Conservation (phyloP, 768 basidiomycete species). For the Tulasnella calospora region DNA sequence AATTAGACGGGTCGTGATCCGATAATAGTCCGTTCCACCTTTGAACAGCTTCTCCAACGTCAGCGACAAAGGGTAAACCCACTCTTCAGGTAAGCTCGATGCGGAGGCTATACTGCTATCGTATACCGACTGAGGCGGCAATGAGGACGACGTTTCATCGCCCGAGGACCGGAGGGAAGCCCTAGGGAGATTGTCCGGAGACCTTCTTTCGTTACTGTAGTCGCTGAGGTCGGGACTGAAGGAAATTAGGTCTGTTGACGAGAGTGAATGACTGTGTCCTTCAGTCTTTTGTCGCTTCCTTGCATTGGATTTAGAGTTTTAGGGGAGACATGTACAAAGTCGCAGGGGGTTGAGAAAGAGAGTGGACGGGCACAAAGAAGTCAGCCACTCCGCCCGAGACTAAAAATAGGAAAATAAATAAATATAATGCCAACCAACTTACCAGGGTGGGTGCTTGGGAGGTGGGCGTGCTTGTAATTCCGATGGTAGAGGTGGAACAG, state of each 20-base stretch:
- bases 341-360: background rate
- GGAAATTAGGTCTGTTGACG: background rate
- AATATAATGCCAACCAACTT: background rate
- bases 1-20: constrained; percentile 53
- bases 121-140: background rate
- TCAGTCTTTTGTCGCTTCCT: background rate
- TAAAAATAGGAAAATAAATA: background rate
- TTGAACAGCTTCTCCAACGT: constrained; percentile 58
- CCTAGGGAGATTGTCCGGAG: background rate
- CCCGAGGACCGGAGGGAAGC: background rate
- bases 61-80: constrained; percentile 60
- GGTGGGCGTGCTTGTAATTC: constrained; percentile 12
- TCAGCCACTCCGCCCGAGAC: background rate
- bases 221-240: background rate
- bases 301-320: background rate
- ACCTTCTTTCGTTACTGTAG: background rate
- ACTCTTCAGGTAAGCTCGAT: constrained; percentile 40
- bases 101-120: background rate
- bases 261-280: background rate
- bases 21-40: constrained; percentile 54
- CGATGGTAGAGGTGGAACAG: background rate
- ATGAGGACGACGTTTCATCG: constrained; percentile 1
- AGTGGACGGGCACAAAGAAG: background rate
- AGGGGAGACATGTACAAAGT: background rate
- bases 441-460: background rate